Conservation (phyloP, 2,329 filamentous ascomycete genomes). For the Exophiala alcalophila region DNA sequence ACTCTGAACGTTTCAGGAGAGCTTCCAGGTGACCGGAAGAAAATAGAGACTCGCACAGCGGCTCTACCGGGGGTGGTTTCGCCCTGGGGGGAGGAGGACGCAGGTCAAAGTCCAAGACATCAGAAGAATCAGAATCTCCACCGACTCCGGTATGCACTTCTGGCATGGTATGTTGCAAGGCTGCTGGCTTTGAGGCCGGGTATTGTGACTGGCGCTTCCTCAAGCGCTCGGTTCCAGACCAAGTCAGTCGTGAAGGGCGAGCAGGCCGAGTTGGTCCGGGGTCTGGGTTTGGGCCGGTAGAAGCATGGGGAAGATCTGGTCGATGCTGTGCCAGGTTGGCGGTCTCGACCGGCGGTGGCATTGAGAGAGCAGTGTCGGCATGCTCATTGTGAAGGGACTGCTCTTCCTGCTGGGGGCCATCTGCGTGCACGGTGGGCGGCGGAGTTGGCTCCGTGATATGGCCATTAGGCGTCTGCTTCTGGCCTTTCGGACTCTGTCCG, state of each 20-base stretch:
- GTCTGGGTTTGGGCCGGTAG: constrained; percentile 7
- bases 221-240: constrained; percentile 13
- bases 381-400: constrained; percentile 9
- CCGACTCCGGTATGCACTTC: constrained; percentile 7
- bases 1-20: constrained; percentile 40
- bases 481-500: background rate
- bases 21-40: constrained; percentile 43
- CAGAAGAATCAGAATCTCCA: constrained; percentile 12
- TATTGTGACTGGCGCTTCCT: background rate
- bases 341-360: background rate
- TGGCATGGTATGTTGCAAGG: constrained; percentile 12
- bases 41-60: constrained; percentile 40
- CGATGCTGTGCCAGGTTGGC: constrained; percentile 1
- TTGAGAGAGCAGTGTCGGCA: background rate
- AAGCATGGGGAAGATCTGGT: constrained; percentile 8
- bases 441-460: background rate
- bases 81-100: constrained; percentile 40
- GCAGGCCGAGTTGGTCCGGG: background rate
- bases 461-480: constrained; percentile 5
- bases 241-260: constrained; percentile 3
- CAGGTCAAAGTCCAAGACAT: constrained; percentile 36
- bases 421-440: background rate
- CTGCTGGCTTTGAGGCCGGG: background rate
- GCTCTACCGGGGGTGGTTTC: constrained; percentile 36
- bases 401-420: constrained; percentile 5